phyloP scores from a whole-genome alignment of 345 rosid species.

The Syzygium oleosum region DNA sequence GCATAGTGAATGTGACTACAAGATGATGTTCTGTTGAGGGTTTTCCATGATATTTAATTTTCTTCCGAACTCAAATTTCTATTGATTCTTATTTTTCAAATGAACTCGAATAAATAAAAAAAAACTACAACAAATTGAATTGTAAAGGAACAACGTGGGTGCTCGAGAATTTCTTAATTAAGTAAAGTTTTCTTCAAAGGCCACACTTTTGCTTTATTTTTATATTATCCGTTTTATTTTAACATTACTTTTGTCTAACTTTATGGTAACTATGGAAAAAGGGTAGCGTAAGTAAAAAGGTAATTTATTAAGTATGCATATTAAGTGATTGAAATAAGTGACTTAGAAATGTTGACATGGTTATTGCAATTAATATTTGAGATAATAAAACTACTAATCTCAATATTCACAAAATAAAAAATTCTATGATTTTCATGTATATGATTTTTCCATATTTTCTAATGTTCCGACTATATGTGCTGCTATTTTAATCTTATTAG shows the following conservation, averaged over 20 bases:
- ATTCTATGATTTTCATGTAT: background rate
- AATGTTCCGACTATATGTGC: background rate
- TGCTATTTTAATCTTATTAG: background rate
- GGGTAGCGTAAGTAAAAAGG: background rate
- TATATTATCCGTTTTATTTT: background rate
- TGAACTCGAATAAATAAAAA: background rate
- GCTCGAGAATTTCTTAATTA: background rate
- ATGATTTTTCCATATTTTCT: background rate
- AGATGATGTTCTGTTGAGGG: background rate
- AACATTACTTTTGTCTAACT: background rate
- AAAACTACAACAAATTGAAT: background rate
- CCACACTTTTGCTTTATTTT: background rate
- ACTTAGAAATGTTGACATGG: background rate
- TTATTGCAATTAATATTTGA: background rate
- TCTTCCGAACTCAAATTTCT: background rate
- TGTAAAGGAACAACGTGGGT: background rate
- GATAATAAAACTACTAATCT: background rate
- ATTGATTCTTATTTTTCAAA: background rate
- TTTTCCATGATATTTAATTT: background rate
- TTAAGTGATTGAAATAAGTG: background rate
- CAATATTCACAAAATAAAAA: background rate
- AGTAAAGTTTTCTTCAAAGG: background rate
- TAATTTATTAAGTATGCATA: background rate
- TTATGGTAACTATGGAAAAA: background rate
- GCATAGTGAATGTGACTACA: background rate